Conservation (phyloP, 345 rosid species). For the Mercurialis annua region DNA sequence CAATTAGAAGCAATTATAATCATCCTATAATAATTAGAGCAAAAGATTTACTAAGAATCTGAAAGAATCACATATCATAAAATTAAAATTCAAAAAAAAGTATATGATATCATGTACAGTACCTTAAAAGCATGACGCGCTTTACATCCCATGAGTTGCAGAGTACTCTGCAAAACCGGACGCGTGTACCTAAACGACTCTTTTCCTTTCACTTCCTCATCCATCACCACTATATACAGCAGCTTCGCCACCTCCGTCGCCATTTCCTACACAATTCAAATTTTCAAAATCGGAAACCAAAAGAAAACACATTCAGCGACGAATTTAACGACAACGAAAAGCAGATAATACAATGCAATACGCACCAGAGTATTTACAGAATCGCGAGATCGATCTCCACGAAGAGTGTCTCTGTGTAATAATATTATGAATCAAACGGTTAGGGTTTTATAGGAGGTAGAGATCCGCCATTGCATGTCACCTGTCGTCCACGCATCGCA, state of each 20-base stretch:
- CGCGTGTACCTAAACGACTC: slow-evolving; percentile 84
- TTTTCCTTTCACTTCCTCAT: slow-evolving; percentile 44
- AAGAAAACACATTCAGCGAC: neutral
- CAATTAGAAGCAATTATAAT: no score
- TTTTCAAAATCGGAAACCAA: no score
- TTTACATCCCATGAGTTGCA: slow-evolving; percentile 97
- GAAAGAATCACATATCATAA: neutral
- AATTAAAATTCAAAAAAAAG: no score
- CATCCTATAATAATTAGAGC: neutral
- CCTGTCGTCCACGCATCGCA: slow-evolving; percentile 53
- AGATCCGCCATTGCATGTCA: slow-evolving; percentile 31
- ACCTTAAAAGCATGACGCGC: slow-evolving; percentile 99
- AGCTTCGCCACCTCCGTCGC: slow-evolving; percentile 63
- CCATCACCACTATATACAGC: slow-evolving; percentile 82
- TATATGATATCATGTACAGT: neutral
- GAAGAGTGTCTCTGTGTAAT: neutral
- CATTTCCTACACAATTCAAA: neutral
- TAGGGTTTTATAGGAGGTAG: slow-evolving; percentile 6
- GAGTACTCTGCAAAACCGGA: slow-evolving; percentile 84
- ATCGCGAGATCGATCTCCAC: neutral
- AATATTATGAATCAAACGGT: slow-evolving; percentile 1
- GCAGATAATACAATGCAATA: slow-evolving; percentile 12
- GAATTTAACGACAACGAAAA: slow-evolving; percentile 4
- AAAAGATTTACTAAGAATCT: neutral
- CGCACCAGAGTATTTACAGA: slow-evolving; percentile 3